These are phyloP conservation scores for Secale cereale DNA, from an alignment of 176 grass and related monocot species.

Conservation along the genomic window DNA sequence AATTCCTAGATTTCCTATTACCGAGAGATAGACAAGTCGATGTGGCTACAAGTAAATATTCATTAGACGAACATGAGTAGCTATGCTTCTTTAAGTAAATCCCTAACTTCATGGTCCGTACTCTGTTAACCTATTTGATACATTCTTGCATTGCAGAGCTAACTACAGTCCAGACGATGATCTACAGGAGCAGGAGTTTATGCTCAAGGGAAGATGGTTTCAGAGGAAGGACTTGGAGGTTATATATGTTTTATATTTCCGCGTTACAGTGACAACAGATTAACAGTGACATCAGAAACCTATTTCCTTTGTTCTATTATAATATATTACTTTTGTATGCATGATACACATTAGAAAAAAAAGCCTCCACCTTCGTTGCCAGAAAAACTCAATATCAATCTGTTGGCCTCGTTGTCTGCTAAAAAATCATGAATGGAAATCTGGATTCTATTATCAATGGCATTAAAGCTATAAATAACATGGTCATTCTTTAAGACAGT, in stretches of 20 bases:
- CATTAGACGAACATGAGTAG: background rate
- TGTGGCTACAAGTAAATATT: background rate
- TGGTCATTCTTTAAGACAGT: too few species aligned
- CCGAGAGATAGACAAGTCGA: background rate
- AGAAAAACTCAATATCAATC: too few species aligned
- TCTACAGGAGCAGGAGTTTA: conserved; percentile 84
- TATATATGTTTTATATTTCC: conserved; percentile 26
- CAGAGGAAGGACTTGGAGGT: conserved; percentile 94
- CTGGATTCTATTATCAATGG: too few species aligned
- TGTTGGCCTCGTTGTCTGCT: too few species aligned
- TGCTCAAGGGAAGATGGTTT: conserved; percentile 85
- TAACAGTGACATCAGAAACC: background rate
- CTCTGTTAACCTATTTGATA: background rate
- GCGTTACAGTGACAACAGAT: background rate
- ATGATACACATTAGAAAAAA: too few species aligned
- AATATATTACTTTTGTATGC: conserved; percentile 5
- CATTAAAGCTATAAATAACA: too few species aligned
- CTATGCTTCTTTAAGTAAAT: background rate
- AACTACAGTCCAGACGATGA: conserved; percentile 87
- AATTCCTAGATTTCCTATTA: too few species aligned
- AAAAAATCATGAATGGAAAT: too few species aligned
- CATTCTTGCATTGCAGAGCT: conserved; percentile 52
- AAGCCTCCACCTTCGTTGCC: too few species aligned
- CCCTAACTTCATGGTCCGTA: background rate
- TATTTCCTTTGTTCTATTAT: background rate